Base-by-base conservation (phyloP, 495 filamentous ascomycete species). In the Talaromyces nanjingensis region DNA sequence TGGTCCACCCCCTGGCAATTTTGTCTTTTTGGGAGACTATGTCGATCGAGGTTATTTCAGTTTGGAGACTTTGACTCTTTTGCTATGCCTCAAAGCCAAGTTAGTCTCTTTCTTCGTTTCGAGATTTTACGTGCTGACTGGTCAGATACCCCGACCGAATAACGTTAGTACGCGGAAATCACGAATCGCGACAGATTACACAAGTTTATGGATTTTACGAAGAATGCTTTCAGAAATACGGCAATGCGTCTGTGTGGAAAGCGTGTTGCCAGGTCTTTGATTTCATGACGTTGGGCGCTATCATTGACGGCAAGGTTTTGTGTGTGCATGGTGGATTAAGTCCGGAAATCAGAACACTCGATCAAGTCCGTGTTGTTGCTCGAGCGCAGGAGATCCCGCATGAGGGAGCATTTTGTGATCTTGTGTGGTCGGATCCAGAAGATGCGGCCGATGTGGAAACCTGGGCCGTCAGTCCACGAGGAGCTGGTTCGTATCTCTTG, bases 141-240 rank as follows among this genome's bases (percentile, higher is more conserved):
- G 11, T 59, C 18, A 97, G 93, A 80, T 97, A 92, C 73, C 96
- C 94, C 25, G 93, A 98, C 72, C 84, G 90, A 58, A 91, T 98
- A 66, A 97, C 96, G 11, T 85, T 98, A 45, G 92, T 98, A 31
- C 93, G 94, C 39, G 94, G 94, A 31, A 98, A 98, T 69, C 94
- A 98, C 73, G 94, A 98, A 70, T 97, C 93, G 18, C 87, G 94
- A 16, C 94, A 98, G 72, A 98, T 98, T 64, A 98, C 94, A 8
- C 93, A 97, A 73, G 94, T 98, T 5, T 98, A 98, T 70, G 94
- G 94, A 3, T 98, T 98, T 78, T 97, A 98, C 79, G 94, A 98
- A 69, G 94, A 98, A 71, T 98, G 94, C 75, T 90, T 96, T 70
- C 89, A 91, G 68, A 98, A 98, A 72, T 98, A 98, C 70, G 93